Evolutionary conservation across 2,329 filamentous ascomycete species (phyloP), one percentile per base, ranked within the genome.

Genomic region (Zarea fungicola): DNA sequence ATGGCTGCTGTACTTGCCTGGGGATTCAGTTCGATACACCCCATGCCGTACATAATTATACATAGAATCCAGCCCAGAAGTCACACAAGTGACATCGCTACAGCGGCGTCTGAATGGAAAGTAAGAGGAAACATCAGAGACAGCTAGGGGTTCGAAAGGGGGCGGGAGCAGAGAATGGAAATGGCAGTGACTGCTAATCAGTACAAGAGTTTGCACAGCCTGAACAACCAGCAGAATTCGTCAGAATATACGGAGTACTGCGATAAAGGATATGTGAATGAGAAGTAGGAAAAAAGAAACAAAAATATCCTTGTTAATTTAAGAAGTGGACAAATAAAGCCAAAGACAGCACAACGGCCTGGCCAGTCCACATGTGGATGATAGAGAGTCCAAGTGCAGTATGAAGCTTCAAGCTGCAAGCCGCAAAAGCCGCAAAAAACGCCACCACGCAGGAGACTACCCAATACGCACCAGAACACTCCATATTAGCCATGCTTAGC

Each of bases 361-460:
- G 28, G n/a, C n/a, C n/a, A n/a, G n/a, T n/a, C n/a, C n/a, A n/a
- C 21, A 26, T 23, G 44, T 47, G 44, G 44, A 40, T 47, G 40
- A 16, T 19, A 26, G 11, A 22, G 32, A 40, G 28, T 14, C 5
- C 18, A 8, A 47, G 35, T 29, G 26, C 18, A 25, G 18, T 39
- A 9, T 23, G n/a, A 18, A 16, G 4, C 39, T 19, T 31, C 18
- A 18, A 40, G 43, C 43, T 47, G 42, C 42, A 43, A 43, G 42
- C 42, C 31, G 21, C 19, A 29, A 47, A n/a, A 45, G 42, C 42
- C 42, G 21, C 43, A 46, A 41, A 36, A 44, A 47, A n/a, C n/a
- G 44, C 44, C 36, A 47, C 44, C 25, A 31, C 8, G 39, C 22
- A 23, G 36, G n/a, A 19, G 31, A 26, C 26, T 29, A 13, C 7